These are phyloP conservation scores for Picochlorum costavermella DNA, from an alignment of 139 green algal species.

Conservation along the genomic window DNA sequence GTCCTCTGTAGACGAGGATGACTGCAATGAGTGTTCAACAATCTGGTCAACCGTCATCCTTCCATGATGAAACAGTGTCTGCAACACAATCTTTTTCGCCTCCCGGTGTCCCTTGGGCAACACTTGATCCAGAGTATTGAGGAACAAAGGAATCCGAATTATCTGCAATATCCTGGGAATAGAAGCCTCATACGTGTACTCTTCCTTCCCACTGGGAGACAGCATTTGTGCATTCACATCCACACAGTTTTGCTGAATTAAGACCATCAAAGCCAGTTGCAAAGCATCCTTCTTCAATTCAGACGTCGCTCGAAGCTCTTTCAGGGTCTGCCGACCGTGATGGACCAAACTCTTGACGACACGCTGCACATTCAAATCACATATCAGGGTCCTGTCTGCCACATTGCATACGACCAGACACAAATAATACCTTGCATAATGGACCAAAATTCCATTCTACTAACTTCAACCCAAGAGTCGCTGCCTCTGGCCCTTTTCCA, in stretches of 20 bases:
- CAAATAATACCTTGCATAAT: not conserved
- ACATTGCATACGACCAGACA: not conserved
- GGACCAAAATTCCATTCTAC: conserved; percentile 13
- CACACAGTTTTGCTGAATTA: conserved; percentile 65
- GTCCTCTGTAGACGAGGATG: not conserved
- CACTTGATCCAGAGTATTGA: conserved; percentile 42
- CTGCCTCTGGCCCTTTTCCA: conserved; percentile 7
- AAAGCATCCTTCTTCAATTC: conserved; percentile 18
- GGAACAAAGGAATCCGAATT: conserved; percentile 42
- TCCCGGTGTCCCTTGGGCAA: not conserved
- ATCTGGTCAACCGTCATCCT: conserved; percentile 29
- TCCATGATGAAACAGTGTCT: conserved; percentile 49
- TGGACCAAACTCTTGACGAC: conserved; percentile 16
- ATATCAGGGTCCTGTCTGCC: too few species aligned
- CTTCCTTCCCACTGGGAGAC: conserved; percentile 27
- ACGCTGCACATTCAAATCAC: conserved; percentile 3
- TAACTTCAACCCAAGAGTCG: conserved; percentile 22
- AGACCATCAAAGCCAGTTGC: conserved; percentile 44
- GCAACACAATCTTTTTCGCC: conserved; percentile 24
- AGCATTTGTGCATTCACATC: conserved; percentile 36
- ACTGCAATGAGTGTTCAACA: not conserved
- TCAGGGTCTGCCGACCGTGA: conserved; percentile 22
- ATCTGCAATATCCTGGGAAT: conserved; percentile 50
- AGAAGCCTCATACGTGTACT: conserved; percentile 41
- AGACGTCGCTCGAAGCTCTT: conserved; percentile 7